phyloP scores from a whole-genome alignment of 2,329 filamentous ascomycete species.

The Cercospora zeae-maydis region DNA sequence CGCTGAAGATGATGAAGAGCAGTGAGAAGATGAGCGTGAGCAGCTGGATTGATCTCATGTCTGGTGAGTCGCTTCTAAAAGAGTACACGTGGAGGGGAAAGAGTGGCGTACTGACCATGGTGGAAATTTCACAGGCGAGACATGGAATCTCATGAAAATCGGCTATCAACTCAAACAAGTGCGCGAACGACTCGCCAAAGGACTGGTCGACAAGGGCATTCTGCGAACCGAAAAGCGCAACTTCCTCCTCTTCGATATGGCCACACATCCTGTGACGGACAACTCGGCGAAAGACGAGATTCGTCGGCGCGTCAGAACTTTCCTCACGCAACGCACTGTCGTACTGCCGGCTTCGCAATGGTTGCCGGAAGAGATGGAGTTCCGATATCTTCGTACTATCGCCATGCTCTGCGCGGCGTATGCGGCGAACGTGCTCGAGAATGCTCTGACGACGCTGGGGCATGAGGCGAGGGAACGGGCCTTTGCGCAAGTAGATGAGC shows the following conservation, averaged over 20 bases:
- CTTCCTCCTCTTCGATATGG: slow-evolving; percentile 99
- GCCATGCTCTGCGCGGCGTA: slow-evolving; percentile 98
- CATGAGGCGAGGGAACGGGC: slow-evolving; percentile 92
- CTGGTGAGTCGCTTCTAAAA: slow-evolving; percentile 57
- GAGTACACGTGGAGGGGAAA: not conserved
- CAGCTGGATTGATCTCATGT: slow-evolving; percentile 99
- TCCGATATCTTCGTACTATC: slow-evolving; percentile 86
- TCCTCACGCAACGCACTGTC: slow-evolving; percentile 90
- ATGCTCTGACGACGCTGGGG: slow-evolving; percentile 87
- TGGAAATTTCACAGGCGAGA: slow-evolving; percentile 69
- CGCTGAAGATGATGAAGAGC: slow-evolving; percentile 99
- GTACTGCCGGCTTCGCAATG: slow-evolving; percentile 83
- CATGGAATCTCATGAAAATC: slow-evolving; percentile 99
- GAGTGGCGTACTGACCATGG: slow-evolving; percentile 7
- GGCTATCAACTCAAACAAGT: slow-evolving; percentile 99
- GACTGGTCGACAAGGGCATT: slow-evolving; percentile 97
- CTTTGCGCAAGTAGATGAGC: slow-evolving; percentile 94
- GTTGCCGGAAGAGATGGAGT: slow-evolving; percentile 90
- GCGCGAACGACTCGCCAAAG: slow-evolving; percentile 93
- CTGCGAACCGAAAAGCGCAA: slow-evolving; percentile 98
- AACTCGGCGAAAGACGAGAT: slow-evolving; percentile 98
- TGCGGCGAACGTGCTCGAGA: slow-evolving; percentile 95
- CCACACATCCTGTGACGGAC: slow-evolving; percentile 94
- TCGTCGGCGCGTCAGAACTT: slow-evolving; percentile 81
- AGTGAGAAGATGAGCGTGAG: slow-evolving; percentile 99